Conservation (phyloP, 2,329 filamentous ascomycete species). For the Pseudocercospora cruenta region DNA sequence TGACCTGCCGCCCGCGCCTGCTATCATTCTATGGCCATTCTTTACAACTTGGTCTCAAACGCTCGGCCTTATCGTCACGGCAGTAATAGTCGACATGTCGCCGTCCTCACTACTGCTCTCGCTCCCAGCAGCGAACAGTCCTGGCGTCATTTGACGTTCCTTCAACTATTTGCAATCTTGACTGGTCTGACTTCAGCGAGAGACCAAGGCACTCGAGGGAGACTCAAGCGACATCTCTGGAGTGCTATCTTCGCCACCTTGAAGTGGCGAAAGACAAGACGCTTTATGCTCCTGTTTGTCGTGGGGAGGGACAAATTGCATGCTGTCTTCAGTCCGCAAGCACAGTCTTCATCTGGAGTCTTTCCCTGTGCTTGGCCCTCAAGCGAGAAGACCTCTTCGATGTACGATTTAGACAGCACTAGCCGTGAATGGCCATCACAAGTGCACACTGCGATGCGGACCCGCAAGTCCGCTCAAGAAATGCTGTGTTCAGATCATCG, state of each 20-base stretch:
- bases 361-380: background rate
- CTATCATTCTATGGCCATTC: slow-evolving; percentile 3
- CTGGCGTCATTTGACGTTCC: background rate
- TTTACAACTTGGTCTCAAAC: slow-evolving; percentile 7
- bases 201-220: background rate
- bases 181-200: background rate
- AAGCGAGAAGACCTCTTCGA: background rate
- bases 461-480: background rate
- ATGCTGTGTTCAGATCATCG: background rate
- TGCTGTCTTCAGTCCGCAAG: background rate
- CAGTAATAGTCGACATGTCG: background rate
- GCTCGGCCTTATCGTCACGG: background rate
- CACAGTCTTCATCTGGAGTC: too few species aligned
- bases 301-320: background rate
- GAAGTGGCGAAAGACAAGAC: background rate
- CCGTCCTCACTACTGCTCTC: background rate
- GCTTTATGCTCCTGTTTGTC: background rate
- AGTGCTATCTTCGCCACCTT: background rate
- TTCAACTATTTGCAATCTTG: background rate
- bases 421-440: background rate
- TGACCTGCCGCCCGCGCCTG: background rate
- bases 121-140: background rate
- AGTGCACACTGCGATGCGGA: background rate
- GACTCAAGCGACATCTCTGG: background rate
- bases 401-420: too few species aligned